A percentile compares a stretch with the other conserved stretches of the same genome.
Evolutionary conservation across 371 early-diverging fungal species (phyloP).

Genomic region (Mortierella sp.): DNA sequence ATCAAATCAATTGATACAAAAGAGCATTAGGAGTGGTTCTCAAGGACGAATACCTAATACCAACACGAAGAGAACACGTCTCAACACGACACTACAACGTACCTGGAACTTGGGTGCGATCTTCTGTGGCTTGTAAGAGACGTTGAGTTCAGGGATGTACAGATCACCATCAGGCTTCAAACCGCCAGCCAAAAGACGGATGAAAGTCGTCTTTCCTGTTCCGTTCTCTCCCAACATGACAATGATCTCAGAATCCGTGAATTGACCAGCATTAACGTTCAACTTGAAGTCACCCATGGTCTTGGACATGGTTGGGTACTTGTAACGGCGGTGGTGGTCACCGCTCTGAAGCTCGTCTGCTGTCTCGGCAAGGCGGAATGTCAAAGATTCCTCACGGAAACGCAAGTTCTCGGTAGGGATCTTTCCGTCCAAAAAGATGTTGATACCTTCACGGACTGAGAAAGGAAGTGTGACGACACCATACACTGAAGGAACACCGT

Average conservation of each 20-base stretch:
- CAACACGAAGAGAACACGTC: too few relatives aligned
- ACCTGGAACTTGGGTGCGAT: constrained; percentile 95
- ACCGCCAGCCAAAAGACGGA: constrained; percentile 95
- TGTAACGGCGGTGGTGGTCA: constrained; percentile 75
- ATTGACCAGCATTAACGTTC: constrained; percentile 86
- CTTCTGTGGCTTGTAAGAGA: constrained; percentile 99
- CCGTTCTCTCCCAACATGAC: constrained; percentile 99
- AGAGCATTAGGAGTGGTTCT: too few relatives aligned
- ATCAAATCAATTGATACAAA: not conserved
- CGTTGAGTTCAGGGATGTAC: constrained; percentile 86
- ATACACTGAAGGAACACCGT: constrained; percentile 98
- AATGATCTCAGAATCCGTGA: constrained; percentile 98
- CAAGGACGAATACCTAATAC: not conserved
- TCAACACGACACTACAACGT: constrained; percentile 3
- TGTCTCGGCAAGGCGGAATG: constrained; percentile 95
- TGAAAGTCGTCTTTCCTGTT: constrained; percentile 99
- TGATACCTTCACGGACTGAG: constrained; percentile 99
- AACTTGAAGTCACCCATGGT: constrained; percentile 88
- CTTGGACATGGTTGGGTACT: constrained; percentile 93
- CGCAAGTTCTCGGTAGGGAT: constrained; percentile 99
- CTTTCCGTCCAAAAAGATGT: constrained; percentile 99
- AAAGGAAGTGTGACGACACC: constrained; percentile 99
- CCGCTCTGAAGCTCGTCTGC: constrained; percentile 76
- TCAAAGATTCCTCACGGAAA: constrained; percentile 98
- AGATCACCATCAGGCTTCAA: constrained; percentile 87